phyloP scores from a whole-genome alignment of 2,329 filamentous ascomycete species.

The Grosmannia clavigera region DNA sequence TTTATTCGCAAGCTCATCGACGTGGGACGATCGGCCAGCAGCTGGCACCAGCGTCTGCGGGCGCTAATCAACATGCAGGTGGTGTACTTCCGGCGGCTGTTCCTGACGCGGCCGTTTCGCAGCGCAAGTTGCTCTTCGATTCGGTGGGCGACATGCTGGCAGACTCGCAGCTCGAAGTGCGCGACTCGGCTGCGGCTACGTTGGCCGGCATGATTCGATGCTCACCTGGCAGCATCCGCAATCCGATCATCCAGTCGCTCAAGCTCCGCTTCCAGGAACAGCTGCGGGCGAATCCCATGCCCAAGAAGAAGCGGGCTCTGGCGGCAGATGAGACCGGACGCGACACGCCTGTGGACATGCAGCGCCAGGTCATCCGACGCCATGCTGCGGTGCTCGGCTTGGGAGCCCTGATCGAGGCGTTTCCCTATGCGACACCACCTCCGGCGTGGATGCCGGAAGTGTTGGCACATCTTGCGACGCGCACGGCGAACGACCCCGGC shows the following conservation, averaged over 20 bases:
- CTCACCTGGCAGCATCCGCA: constrained; percentile 69
- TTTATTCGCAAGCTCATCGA: constrained; percentile 81
- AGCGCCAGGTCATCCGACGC: constrained; percentile 65
- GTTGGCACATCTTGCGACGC: constrained; percentile 69
- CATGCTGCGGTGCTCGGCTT: constrained; percentile 89
- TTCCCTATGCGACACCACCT: constrained; percentile 89
- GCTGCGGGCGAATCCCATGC: constrained; percentile 75
- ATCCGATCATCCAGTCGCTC: constrained; percentile 62
- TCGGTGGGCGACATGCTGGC: constrained; percentile 94
- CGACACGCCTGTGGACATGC: constrained; percentile 43
- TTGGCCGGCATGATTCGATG: constrained; percentile 96
- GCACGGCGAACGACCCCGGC: constrained; percentile 78
- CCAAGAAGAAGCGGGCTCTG: constrained; percentile 44
- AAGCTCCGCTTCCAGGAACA: constrained; percentile 68
- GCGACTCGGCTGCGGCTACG: constrained; percentile 82
- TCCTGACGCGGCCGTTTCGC: constrained; percentile 62
- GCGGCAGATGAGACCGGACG: constrained; percentile 1
- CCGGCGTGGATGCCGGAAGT: constrained; percentile 91
- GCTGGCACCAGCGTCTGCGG: constrained; percentile 91
- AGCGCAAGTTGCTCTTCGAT: constrained; percentile 72
- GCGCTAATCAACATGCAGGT: constrained; percentile 98
- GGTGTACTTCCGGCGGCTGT: constrained; percentile 92
- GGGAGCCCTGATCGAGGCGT: constrained; percentile 84
- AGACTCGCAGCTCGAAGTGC: constrained; percentile 85
- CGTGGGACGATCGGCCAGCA: constrained; percentile 71